Conservation (phyloP, 352 stramenopile species). For the Pythium sp. region DNA sequence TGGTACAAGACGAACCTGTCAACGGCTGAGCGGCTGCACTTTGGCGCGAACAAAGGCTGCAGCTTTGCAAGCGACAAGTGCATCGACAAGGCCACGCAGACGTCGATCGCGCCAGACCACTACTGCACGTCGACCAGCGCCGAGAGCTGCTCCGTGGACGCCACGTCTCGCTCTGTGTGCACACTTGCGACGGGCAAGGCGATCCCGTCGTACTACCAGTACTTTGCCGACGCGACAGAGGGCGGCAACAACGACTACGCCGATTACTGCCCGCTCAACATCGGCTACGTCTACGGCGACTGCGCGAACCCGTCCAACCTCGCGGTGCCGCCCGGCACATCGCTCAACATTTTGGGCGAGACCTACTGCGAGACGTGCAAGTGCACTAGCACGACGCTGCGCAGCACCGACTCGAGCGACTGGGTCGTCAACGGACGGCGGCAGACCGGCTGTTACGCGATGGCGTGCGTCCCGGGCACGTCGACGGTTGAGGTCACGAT, state of each 20-base stretch:
- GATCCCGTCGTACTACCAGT: conserved; percentile 56
- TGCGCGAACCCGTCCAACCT: conserved; percentile 65
- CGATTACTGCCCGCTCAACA: conserved; percentile 79
- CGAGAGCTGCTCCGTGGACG: conserved; percentile 79
- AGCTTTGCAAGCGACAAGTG: conserved; percentile 65
- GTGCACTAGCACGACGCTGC: conserved; percentile 65
- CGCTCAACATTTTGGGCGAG: conserved; percentile 76
- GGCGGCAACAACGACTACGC: conserved; percentile 66
- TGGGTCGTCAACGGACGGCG: conserved; percentile 59
- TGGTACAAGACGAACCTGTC: conserved; percentile 72
- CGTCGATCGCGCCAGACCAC: conserved; percentile 48
- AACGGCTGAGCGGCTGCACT: conserved; percentile 54
- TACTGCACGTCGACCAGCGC: conserved; percentile 54
- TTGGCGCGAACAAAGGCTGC: conserved; percentile 63
- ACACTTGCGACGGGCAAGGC: conserved; percentile 34
- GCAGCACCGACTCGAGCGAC: conserved; percentile 49
- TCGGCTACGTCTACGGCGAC: conserved; percentile 63
- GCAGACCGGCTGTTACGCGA: conserved; percentile 75
- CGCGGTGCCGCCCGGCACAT: conserved; percentile 33
- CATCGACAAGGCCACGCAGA: conserved; percentile 47
- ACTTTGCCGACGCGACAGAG: conserved; percentile 50
- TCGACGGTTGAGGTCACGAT: conserved; percentile 42
- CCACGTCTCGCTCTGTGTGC: conserved; percentile 64
- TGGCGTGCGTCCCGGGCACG: conserved; percentile 44
- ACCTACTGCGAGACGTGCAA: conserved; percentile 71